These are phyloP conservation scores for Vicia villosa DNA, from an alignment of 306 rosid species.

Conservation along the genomic window DNA sequence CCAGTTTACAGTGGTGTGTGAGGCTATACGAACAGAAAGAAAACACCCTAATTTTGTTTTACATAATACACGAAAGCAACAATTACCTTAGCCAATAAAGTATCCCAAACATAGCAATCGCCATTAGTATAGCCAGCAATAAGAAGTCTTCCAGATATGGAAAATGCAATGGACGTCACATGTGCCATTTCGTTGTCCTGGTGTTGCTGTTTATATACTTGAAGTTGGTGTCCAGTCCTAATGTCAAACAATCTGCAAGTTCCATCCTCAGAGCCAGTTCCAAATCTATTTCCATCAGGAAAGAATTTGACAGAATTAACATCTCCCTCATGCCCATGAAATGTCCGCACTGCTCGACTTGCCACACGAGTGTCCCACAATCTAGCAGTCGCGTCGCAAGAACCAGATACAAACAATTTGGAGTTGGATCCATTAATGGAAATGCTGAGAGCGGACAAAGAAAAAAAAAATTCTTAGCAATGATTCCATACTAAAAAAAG, in stretches of 20 bases:
- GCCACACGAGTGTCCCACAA: conserved; percentile 99
- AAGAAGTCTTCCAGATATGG: conserved; percentile 94
- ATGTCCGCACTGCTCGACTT: conserved; percentile 90
- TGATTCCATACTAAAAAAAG: conserved; percentile 1
- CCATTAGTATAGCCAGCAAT: conserved; percentile 89
- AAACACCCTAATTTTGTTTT: conserved; percentile 15
- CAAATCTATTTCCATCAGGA: conserved; percentile 97
- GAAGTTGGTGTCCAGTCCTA: conserved; percentile 96
- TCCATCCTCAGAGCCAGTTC: conserved; percentile 97
- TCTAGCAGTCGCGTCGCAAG: conserved; percentile 89
- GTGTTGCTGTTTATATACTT: conserved; percentile 71
- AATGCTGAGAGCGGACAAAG: conserved; percentile 55
- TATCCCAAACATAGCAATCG: conserved; percentile 91
- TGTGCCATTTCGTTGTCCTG: conserved; percentile 53
- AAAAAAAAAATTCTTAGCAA: conserved; percentile 18
- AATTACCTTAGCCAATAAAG: conserved; percentile 84
- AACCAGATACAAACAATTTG: conserved; percentile 87
- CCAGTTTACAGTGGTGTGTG: neutral
- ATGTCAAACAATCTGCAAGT: conserved; percentile 90
- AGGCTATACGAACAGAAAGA: no score
- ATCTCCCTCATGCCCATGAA: conserved; percentile 87
- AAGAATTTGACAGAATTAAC: conserved; percentile 86
- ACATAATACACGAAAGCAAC: conserved; percentile 20
- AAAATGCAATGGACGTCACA: conserved; percentile 90
- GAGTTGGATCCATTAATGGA: conserved; percentile 86